Conservation (phyloP, 2,329 filamentous ascomycete genomes). For the Pseudogymnoascus sp. region DNA sequence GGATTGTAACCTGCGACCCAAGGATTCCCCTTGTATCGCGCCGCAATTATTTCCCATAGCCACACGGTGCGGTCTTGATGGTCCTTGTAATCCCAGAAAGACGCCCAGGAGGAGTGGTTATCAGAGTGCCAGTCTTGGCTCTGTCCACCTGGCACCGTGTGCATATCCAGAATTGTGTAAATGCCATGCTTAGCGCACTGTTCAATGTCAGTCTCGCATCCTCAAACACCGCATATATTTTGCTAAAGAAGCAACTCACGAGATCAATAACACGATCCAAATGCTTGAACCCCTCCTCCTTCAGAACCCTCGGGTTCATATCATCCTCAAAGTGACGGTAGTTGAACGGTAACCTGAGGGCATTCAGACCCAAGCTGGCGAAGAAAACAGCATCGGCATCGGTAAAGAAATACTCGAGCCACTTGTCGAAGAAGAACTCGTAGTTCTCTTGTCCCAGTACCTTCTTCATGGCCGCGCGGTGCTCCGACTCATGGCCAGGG, state of each 20-base stretch:
- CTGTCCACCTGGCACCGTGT: slow-evolving; percentile 39
- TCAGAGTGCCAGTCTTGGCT: slow-evolving; percentile 43
- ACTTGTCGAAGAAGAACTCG: slow-evolving; percentile 41
- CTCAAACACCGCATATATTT: slow-evolving; percentile 14
- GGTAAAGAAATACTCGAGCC: slow-evolving; percentile 39
- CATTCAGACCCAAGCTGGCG: slow-evolving; percentile 36
- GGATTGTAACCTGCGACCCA: slow-evolving; percentile 43
- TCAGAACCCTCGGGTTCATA: slow-evolving; percentile 37
- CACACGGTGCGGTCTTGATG: slow-evolving; percentile 40
- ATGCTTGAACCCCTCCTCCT: slow-evolving; percentile 37
- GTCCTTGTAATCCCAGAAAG: slow-evolving; percentile 42
- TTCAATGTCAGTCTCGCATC: background rate
- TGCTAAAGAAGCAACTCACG: background rate
- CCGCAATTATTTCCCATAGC: slow-evolving; percentile 39
- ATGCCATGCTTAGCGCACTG: slow-evolving; percentile 33
- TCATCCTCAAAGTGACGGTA: slow-evolving; percentile 36
- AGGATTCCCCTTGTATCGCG: slow-evolving; percentile 34
- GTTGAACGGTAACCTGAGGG: slow-evolving; percentile 36
- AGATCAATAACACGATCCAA: slow-evolving; percentile 37
- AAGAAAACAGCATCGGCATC: slow-evolving; percentile 40
- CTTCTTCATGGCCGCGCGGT: slow-evolving; percentile 36
- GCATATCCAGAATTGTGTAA: slow-evolving; percentile 42
- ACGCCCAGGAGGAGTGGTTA: slow-evolving; percentile 35
- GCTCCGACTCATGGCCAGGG: slow-evolving; percentile 37
- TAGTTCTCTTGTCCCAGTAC: slow-evolving; percentile 37